These are phyloP conservation scores for Litchi chinensis DNA, from an alignment of 345 rosid genomes.

Conservation along the genomic window DNA sequence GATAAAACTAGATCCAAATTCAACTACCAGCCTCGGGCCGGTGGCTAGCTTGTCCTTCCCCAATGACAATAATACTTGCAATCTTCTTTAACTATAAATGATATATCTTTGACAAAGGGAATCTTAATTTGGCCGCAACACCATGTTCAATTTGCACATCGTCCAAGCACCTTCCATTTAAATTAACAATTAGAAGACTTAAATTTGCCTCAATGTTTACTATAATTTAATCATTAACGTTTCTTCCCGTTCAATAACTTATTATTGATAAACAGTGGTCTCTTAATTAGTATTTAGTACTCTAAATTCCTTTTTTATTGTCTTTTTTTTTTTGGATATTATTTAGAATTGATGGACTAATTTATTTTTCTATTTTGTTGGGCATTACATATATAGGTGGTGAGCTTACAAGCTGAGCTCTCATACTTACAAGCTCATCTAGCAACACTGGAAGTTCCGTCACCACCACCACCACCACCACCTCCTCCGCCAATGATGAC, in stretches of 20 bases:
- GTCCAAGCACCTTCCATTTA: constrained; percentile 35
- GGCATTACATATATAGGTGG: constrained; percentile 45
- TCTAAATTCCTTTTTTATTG: not conserved
- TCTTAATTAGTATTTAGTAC: not conserved
- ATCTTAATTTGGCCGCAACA: constrained; percentile 45
- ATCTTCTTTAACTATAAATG: not conserved
- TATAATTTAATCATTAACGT: not conserved
- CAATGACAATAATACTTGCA: not conserved
- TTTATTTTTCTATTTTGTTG: not conserved
- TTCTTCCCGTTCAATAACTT: not conserved
- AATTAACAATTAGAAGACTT: constrained; percentile 22
- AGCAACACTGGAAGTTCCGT: constrained; percentile 61
- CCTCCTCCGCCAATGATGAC: constrained; percentile 30
- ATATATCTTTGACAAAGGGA: constrained; percentile 14
- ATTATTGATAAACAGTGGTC: not conserved
- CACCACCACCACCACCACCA: constrained; percentile 50
- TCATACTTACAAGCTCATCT: constrained; percentile 80
- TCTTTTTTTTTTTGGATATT: not conserved
- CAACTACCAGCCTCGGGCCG: constrained; percentile 4
- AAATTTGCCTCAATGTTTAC: constrained; percentile 19
- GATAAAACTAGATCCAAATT: not conserved
- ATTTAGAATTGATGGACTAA: not conserved
- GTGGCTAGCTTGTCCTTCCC: no score
- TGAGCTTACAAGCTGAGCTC: constrained; percentile 83
- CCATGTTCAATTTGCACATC: constrained; percentile 48